Conservation (phyloP, 345 rosid genomes). For the Erysimum cheiranthoides region DNA sequence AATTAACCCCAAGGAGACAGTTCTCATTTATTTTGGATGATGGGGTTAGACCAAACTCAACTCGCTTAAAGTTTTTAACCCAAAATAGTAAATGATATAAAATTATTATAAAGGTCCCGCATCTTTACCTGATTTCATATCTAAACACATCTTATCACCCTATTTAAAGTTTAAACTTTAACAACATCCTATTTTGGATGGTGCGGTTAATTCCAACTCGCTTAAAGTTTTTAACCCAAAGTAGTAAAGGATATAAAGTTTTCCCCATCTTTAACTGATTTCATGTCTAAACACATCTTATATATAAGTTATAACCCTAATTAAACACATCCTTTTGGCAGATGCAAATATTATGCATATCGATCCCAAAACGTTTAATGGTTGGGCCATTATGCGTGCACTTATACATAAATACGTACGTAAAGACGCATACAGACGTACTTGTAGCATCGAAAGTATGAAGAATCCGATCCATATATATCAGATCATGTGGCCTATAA, state of each 20-base stretch:
- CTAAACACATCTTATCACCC: background rate
- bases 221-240: background rate
- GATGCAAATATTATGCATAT: slow-evolving; percentile 16
- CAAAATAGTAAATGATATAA: background rate
- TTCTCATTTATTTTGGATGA: slow-evolving; percentile 6
- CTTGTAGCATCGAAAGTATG: slow-evolving; percentile 15
- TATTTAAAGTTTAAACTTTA: too few relatives aligned
- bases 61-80: slow-evolving; percentile 12
- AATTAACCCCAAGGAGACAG: slow-evolving; percentile 1
- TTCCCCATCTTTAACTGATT: background rate
- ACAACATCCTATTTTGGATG: background rate
- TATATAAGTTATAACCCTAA: too few relatives aligned
- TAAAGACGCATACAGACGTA: slow-evolving; percentile 8
- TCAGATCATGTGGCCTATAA: slow-evolving; percentile 11
- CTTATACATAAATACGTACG: slow-evolving; percentile 10
- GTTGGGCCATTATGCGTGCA: slow-evolving; percentile 32
- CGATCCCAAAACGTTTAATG: background rate
- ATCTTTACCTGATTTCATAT: background rate
- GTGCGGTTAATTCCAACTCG: background rate
- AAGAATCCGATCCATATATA: slow-evolving; percentile 24
- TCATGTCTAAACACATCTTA: background rate
- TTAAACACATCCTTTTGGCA: background rate
- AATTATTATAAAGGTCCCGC: background rate
- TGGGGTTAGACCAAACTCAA: background rate
- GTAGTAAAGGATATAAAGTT: background rate